These are phyloP conservation scores for Termitomyces sp. DNA, from an alignment of 768 basidiomycete species.

Conservation along the genomic window DNA sequence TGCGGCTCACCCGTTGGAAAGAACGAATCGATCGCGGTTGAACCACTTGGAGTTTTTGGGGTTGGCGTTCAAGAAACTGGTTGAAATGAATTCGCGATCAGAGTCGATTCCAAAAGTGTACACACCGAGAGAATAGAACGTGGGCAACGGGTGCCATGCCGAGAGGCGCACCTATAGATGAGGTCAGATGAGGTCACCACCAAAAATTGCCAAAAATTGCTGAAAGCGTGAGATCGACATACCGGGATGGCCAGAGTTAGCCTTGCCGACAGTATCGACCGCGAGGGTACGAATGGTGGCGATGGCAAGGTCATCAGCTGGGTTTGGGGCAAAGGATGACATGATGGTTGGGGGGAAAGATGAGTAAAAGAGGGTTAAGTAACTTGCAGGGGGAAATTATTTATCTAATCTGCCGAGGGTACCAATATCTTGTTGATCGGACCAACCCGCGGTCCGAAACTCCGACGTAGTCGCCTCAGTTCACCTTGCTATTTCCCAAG, in stretches of 20 bases:
- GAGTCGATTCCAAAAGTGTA: background rate
- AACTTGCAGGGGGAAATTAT: slow-evolving; percentile 9
- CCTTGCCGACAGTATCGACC: slow-evolving; percentile 75
- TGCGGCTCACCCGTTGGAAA: slow-evolving; percentile 82
- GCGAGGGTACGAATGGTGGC: slow-evolving; percentile 76
- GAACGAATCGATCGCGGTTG: slow-evolving; percentile 95
- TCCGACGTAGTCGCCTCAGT: background rate
- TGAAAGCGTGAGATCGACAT: slow-evolving; percentile 4
- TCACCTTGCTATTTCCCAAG: background rate
- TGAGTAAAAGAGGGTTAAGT: slow-evolving; percentile 11
- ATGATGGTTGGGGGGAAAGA: slow-evolving; percentile 29
- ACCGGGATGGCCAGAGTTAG: slow-evolving; percentile 95
- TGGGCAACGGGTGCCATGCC: slow-evolving; percentile 87
- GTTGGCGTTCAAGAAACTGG: slow-evolving; percentile 83
- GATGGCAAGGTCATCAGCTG: slow-evolving; percentile 55
- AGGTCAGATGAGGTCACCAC: slow-evolving; percentile 2
- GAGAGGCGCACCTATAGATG: slow-evolving; percentile 79
- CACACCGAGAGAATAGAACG: slow-evolving; percentile 72
- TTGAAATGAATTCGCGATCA: background rate
- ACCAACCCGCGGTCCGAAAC: slow-evolving; percentile 12
- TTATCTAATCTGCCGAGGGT: slow-evolving; percentile 14
- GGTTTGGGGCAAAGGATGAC: slow-evolving; percentile 36
- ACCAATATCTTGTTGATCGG: slow-evolving; percentile 7
- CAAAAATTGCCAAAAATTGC: background rate
- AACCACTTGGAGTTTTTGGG: slow-evolving; percentile 90